phyloP scores from a whole-genome alignment of 768 basidiomycete species.

The Phlebiopsis gigantea region DNA sequence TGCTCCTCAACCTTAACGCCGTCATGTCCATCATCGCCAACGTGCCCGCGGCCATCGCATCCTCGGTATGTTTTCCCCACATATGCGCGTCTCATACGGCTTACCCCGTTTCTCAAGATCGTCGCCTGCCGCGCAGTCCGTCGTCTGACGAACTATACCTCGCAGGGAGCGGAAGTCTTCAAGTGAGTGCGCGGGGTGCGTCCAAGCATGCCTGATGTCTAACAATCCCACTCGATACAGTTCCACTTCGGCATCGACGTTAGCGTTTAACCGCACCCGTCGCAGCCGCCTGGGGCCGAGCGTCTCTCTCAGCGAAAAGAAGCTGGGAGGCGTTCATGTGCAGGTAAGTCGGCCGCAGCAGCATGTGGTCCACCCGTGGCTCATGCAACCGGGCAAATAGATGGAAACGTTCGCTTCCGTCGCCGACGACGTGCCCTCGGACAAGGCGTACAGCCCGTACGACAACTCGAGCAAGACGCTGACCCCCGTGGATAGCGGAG shows the following conservation, averaged over 20 bases:
- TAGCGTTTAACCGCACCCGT: slow-evolving; percentile 53
- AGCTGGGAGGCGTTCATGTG: slow-evolving; percentile 51
- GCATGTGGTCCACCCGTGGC: not conserved
- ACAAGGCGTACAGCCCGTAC: not conserved
- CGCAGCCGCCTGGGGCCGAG: slow-evolving; percentile 23
- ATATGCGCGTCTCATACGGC: not conserved
- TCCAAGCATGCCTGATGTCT: slow-evolving; percentile 43
- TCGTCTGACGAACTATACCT: slow-evolving; percentile 53
- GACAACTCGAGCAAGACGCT: not conserved
- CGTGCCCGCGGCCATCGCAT: slow-evolving; percentile 62
- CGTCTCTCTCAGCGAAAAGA: slow-evolving; percentile 27
- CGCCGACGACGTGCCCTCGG: not conserved
- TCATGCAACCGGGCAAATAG: slow-evolving; percentile 25
- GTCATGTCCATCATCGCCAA: slow-evolving; percentile 70
- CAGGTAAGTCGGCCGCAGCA: slow-evolving; percentile 31
- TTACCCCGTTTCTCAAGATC: slow-evolving; percentile 39
- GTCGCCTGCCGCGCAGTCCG: slow-evolving; percentile 60
- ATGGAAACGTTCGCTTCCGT: slow-evolving; percentile 51
- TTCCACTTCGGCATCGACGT: slow-evolving; percentile 20
- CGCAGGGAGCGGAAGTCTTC: slow-evolving; percentile 42
- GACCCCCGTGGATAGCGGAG: not conserved
- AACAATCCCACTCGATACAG: slow-evolving; percentile 28
- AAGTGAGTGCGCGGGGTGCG: not conserved
- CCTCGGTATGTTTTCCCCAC: slow-evolving; percentile 40
- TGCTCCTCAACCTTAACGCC: slow-evolving; percentile 64